phyloP scores from a whole-genome alignment of 768 basidiomycete species.

The Suillus tomentosus region DNA sequence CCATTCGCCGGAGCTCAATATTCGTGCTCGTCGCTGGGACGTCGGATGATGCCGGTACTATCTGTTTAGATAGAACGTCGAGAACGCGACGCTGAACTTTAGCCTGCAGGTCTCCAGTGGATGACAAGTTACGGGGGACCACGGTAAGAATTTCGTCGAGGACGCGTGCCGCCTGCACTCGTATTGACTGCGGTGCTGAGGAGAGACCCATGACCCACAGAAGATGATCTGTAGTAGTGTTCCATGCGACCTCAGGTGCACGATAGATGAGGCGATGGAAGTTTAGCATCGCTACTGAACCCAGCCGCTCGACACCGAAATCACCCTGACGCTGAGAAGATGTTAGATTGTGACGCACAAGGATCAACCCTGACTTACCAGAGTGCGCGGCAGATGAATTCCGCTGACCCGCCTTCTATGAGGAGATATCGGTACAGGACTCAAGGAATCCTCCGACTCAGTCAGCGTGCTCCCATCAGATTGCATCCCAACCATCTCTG shows the following conservation, averaged over 20 bases:
- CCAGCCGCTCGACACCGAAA: slow-evolving; percentile 89
- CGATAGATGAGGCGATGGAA: slow-evolving; percentile 85
- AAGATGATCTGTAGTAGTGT: slow-evolving; percentile 76
- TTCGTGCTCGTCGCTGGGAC: slow-evolving; percentile 44
- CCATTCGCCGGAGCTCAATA: slow-evolving; percentile 85
- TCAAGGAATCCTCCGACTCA: slow-evolving; percentile 33
- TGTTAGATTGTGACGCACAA: slow-evolving; percentile 10
- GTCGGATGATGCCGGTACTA: slow-evolving; percentile 46
- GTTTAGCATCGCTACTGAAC: slow-evolving; percentile 78
- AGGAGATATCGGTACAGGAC: slow-evolving; percentile 41
- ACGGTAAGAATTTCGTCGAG: slow-evolving; percentile 81
- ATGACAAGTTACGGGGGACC: slow-evolving; percentile 71
- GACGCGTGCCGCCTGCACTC: slow-evolving; percentile 86
- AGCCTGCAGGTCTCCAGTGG: slow-evolving; percentile 61
- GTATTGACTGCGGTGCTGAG: slow-evolving; percentile 72
- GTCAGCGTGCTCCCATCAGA: slow-evolving; percentile 36
- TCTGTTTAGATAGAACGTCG: slow-evolving; percentile 81
- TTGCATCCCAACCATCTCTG: slow-evolving; percentile 93
- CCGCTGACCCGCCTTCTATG: slow-evolving; percentile 83
- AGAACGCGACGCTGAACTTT: slow-evolving; percentile 82
- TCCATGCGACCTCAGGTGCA: slow-evolving; percentile 85
- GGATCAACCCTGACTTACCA: slow-evolving; percentile 47
- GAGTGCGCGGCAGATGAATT: slow-evolving; percentile 77
- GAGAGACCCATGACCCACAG: slow-evolving; percentile 72
- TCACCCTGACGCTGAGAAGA: slow-evolving; percentile 77